These are phyloP conservation scores for Globisporangium ultimum DNA, from an alignment of 352 stramenopile species.

Conservation along the genomic window DNA sequence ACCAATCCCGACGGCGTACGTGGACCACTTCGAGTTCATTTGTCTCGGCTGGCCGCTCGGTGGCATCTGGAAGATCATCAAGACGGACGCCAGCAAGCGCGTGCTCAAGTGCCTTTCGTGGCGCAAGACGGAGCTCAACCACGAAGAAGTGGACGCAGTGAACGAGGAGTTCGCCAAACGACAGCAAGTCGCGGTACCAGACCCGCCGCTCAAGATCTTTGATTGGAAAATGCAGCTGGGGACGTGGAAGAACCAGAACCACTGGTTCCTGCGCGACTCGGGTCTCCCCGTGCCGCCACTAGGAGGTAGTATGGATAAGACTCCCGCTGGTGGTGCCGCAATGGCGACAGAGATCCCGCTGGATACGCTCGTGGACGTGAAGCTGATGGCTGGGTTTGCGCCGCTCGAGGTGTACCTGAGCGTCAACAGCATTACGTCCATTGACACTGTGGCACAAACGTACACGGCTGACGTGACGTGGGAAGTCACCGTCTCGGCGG, in stretches of 20 bases:
- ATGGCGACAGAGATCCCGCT: no score
- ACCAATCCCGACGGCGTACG: conserved; percentile 28
- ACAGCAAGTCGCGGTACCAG: no score
- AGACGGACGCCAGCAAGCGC: conserved; percentile 22
- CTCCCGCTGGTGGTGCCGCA: no score
- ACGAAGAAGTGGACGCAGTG: conserved; percentile 33
- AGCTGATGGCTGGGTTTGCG: conserved; percentile 34
- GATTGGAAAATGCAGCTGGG: conserved; percentile 61
- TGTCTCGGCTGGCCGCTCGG: conserved; percentile 46
- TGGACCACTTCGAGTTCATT: conserved; percentile 36
- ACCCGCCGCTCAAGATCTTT: conserved; percentile 26
- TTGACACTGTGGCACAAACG: conserved; percentile 43
- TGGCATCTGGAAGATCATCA: conserved; percentile 51
- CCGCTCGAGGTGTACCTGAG: conserved; percentile 33
- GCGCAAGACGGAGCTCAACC: conserved; percentile 43
- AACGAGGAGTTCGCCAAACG: conserved; percentile 25
- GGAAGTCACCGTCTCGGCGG: conserved; percentile 32
- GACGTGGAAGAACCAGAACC: conserved; percentile 31
- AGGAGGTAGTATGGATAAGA: no score
- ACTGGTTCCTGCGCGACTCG: conserved; percentile 54
- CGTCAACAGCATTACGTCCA: conserved; percentile 32
- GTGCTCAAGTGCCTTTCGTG: conserved; percentile 39
- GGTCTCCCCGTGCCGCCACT: conserved; percentile 14
- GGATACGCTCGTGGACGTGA: conserved; percentile 5
- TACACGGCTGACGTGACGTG: conserved; percentile 50